These are phyloP conservation scores for Boletus vermiculosoides DNA, from an alignment of 768 basidiomycete species.

Conservation along the genomic window DNA sequence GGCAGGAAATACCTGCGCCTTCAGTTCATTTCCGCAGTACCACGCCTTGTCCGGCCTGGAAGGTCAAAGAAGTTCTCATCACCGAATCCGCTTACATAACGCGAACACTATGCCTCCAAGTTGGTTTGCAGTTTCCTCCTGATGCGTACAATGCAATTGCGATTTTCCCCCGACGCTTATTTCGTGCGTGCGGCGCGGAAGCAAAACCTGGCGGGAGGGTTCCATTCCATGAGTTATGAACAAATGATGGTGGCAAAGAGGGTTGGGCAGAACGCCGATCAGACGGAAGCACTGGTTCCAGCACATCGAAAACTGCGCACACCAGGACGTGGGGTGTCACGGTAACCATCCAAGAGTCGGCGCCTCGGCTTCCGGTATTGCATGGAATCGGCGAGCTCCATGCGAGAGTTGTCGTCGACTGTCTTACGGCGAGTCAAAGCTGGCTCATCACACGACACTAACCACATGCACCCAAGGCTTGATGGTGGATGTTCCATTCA, in stretches of 20 bases:
- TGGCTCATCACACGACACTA: background rate
- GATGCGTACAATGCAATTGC: background rate
- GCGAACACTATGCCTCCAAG: background rate
- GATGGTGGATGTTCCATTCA: background rate
- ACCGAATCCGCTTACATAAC: background rate
- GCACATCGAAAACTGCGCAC: background rate
- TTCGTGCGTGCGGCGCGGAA: background rate
- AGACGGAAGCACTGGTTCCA: background rate
- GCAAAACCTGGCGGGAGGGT: background rate
- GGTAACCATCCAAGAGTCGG: background rate
- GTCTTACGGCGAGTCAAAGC: background rate
- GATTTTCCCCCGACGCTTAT: background rate
- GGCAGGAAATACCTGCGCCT: background rate
- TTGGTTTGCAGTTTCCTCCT: background rate
- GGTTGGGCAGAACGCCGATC: constrained; percentile 12
- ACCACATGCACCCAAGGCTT: background rate
- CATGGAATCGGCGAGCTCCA: background rate
- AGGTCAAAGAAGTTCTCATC: background rate
- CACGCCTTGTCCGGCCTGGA: background rate
- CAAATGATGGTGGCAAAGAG: background rate
- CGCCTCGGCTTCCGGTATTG: background rate
- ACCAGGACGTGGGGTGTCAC: background rate
- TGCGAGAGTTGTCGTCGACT: too few relatives aligned
- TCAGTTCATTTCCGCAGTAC: background rate
- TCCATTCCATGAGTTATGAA: constrained; percentile 5